These are phyloP conservation scores for Pestalotiopsis sp. DNA, from an alignment of 2,329 filamentous ascomycete species.

Conservation along the genomic window DNA sequence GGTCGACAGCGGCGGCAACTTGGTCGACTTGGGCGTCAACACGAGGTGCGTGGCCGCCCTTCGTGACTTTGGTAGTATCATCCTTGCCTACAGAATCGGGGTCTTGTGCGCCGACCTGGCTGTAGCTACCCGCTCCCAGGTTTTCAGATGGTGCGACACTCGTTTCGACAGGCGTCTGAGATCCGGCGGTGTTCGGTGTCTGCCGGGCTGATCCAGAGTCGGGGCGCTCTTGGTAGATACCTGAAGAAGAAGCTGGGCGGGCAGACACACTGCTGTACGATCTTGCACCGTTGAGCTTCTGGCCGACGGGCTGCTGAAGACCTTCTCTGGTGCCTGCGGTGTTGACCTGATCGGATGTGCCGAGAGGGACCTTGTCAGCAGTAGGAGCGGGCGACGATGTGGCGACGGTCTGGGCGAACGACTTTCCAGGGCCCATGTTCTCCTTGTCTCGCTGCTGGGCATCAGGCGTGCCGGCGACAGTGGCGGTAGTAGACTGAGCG, in stretches of 20 bases:
- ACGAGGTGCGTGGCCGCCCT: conserved; percentile 9
- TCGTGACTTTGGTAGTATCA: conserved; percentile 6
- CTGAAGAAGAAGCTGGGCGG: conserved; percentile 3
- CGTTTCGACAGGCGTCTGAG: conserved; percentile 18
- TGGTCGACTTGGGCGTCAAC: conserved; percentile 19
- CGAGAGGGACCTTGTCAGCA: conserved; percentile 17
- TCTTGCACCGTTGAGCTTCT: conserved; percentile 21
- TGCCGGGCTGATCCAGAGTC: conserved; percentile 7
- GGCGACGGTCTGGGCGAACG: not conserved
- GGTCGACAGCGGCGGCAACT: conserved; percentile 21
- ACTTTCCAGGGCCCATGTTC: conserved; percentile 16
- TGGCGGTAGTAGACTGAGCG: not conserved
- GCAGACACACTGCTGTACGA: conserved; percentile 17
- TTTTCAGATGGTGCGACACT: conserved; percentile 23
- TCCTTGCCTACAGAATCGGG: conserved; percentile 18
- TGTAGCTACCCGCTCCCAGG: conserved; percentile 35
- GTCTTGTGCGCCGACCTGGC: conserved; percentile 21
- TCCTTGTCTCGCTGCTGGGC: conserved; percentile 16
- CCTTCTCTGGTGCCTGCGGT: conserved; percentile 28
- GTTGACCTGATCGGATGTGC: conserved; percentile 20
- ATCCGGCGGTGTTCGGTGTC: conserved; percentile 5
- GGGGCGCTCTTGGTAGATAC: not conserved
- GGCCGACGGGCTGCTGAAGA: conserved; percentile 20
- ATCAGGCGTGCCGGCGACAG: not conserved
- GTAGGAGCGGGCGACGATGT: not conserved